Base-by-base conservation (phyloP, 345 rosid species). In the Alliaria petiolata region DNA sequence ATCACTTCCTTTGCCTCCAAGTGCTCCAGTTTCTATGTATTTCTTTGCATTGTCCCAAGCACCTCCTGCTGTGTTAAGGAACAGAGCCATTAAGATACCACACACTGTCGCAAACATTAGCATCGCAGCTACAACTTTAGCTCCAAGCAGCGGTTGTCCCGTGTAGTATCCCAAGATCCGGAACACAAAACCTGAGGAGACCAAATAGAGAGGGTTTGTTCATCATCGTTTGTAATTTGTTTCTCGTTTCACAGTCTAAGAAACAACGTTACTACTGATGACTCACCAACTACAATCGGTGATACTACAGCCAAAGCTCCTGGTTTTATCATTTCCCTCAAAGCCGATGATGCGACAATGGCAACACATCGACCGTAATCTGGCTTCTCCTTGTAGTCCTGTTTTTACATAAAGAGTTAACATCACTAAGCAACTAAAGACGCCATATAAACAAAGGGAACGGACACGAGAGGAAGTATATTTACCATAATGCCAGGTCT, bases 11-110 rank as follows among this genome's bases (percentile, higher is more conserved):
- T 95, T 95, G 69, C 99, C 99, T 44, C 98, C 99, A 53, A 89
- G 93, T 51, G 89, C 99, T 17, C 99, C 99, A 0, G 98, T 95
- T 80, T 95, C 99, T 1, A 95, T 91, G 80, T 80, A 91, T 74
- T 95, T 95, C 86, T 95, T 95, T 0, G 98, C 98, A 72, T 95
- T 91, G 83, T 91, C 99, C 99, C 99, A 95, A 42, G 99, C 99
- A 67, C 99, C 99, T 19, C 99, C 99, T 0, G 99, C 86, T 17
- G 99, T 95, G 82, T 95, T 95, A 15, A 95, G 85, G 87, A 95
- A 95, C 62, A 91, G 97, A 28, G 99, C 99, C 99, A 95, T 95
- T 40, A 95, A 95, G 72, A 91, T 95, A 67, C 99, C 99, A 67
- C 92, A 81, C 38, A 95, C 99, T 5, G 99, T 95, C 46, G 93